Percentiles rank a stretch among this genome's conserved stretches.
phyloP scores from a whole-genome alignment of 2,329 filamentous ascomycete species.

The Trichophyton benhamiae region DNA sequence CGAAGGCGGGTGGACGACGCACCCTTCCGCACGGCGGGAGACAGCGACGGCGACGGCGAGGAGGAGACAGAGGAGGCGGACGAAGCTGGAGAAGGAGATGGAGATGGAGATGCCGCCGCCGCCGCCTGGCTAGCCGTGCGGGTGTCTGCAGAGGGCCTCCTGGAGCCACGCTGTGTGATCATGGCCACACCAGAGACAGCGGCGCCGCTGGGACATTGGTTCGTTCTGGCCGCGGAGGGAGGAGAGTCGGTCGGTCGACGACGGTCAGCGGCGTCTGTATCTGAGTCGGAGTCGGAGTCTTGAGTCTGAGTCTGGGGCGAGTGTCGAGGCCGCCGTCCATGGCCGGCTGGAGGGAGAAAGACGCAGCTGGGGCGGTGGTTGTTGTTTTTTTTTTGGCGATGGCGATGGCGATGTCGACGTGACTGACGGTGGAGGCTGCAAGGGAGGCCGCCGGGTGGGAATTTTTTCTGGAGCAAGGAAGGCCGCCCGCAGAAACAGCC shows the following conservation, averaged over 20 bases:
- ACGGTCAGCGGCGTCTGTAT: no score
- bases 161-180: conserved; percentile 31
- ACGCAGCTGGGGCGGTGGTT: neutral
- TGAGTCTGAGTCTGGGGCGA: neutral
- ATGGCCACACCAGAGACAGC: conserved; percentile 26
- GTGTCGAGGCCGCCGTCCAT: conserved; percentile 1
- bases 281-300: no score
- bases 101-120: neutral
- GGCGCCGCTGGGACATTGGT: conserved; percentile 1
- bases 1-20: neutral
- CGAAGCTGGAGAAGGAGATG: neutral
- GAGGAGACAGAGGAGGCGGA: neutral
- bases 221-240: neutral
- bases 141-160: conserved; percentile 15
- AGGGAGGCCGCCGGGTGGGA: no score
- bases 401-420: no score
- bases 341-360: neutral
- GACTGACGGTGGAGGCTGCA: no score
- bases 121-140: conserved; percentile 14
- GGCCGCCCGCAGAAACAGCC: neutral
- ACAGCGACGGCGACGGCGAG: neutral
- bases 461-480: no score
- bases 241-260: neutral
- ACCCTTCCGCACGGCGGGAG: neutral
- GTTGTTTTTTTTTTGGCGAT: no score